Evolutionary conservation across 768 basidiomycete species (phyloP), one percentile per base, ranked within the genome.

Genomic region (Boletus bicolor): DNA sequence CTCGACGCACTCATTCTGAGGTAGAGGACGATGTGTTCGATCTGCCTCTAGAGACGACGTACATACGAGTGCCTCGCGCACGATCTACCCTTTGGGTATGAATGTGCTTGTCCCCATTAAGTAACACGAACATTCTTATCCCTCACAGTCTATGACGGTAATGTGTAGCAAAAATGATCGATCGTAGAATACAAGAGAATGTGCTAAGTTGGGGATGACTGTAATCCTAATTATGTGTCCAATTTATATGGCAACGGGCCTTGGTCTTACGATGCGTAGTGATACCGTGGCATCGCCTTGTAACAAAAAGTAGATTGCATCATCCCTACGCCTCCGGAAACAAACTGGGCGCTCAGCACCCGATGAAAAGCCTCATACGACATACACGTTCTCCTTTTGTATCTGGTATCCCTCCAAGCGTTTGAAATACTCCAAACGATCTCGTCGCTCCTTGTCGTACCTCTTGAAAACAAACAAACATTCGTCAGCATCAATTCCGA

Each of bases 351-450:
- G 51, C 60, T 15, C 24, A 24, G 46, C 44, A 24, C n/a, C 45
- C 30, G n/a, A 35, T 9, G 9, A 28, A 39, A 50, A 35, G 26
- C 17, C 7, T 82, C 73, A 83, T 53, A 84, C 73, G 47, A 84
- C 72, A 66, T 82, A 84, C 38, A 84, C 81, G 49, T 82, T 79
- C 64, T 84, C 83, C 53, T 79, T 81, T 59, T 77, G 77, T 37
- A 84, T 72, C 58, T 79, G 73, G 57, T 82, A 84, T 7, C 73
- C 75, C 19, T 82, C 77, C 30, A 84, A 58, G 41, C 76, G 74
- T 55, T 75, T 76, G 68, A 83, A 83, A 61, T 82, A 84, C 41
- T 80, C 79, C 39, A 81, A 53, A 26, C 81, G 77, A 6, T 74
- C 82, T 54, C 76, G 74, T n/a, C 80, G 77, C 44, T 79, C 79